phyloP scores from a whole-genome alignment of 176 grass and related monocot genomes.

The Bromus sterilis region DNA sequence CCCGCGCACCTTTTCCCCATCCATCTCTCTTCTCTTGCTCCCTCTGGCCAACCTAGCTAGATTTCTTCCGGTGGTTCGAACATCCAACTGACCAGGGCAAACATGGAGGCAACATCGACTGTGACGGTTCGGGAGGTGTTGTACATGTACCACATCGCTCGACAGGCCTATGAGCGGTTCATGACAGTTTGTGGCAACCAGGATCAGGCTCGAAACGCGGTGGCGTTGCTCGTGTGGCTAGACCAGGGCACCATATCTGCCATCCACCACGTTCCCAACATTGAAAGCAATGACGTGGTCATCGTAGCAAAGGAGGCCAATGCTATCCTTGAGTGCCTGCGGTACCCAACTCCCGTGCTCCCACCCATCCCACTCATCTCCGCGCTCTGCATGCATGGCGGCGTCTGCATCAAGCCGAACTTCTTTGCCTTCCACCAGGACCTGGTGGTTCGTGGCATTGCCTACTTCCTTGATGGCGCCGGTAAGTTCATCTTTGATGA shows the following conservation, averaged over 20 bases:
- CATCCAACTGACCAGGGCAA: no score
- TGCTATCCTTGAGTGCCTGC: constrained; percentile 34
- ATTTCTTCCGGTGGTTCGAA: no score
- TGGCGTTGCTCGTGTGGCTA: no score
- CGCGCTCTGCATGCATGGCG: not conserved
- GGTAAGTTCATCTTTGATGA: constrained; percentile 49
- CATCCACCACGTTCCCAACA: not conserved
- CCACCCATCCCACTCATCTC: constrained; percentile 34
- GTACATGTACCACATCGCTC: no score
- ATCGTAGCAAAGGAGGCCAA: constrained; percentile 22
- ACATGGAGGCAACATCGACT: no score
- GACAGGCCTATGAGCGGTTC: no score
- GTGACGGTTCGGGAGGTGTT: constrained; percentile 24
- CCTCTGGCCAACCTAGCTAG: no score
- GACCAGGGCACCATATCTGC: constrained; percentile 2
- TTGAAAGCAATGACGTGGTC: not conserved
- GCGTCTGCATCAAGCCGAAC: constrained; percentile 19
- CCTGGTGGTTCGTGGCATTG: constrained; percentile 20
- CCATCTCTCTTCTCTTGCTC: not conserved
- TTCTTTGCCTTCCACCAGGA: constrained; percentile 50
- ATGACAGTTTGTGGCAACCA: not conserved
- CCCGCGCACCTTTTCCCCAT: no score
- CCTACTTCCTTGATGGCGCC: constrained; percentile 24
- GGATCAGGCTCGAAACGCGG: constrained; percentile 28
- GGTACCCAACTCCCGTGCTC: not conserved